Conservation (phyloP, 106 monocot species). For the Agapanthus africanus region DNA sequence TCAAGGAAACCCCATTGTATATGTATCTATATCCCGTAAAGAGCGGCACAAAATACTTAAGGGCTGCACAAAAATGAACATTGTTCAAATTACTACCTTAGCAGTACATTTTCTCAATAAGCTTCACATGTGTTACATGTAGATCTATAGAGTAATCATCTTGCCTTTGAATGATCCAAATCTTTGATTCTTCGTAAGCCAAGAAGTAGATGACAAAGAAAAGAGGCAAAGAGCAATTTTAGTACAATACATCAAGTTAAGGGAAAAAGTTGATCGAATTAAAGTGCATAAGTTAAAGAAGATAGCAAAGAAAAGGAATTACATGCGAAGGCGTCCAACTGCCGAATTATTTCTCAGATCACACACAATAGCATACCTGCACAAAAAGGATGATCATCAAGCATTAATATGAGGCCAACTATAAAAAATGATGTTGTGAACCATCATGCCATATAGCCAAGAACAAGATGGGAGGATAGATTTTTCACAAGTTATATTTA, state of each 20-base stretch:
- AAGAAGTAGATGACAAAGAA: constrained; percentile 4
- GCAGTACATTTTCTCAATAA: not conserved
- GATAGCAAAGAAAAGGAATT: not conserved
- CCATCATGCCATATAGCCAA: no score
- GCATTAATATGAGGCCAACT: no score
- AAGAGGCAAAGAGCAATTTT: not conserved
- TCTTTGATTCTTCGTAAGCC: constrained; percentile 72
- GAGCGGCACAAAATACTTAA: constrained; percentile 84
- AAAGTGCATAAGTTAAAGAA: not conserved
- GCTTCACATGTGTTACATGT: not conserved
- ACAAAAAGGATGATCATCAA: constrained; percentile 8
- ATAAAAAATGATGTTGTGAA: no score
- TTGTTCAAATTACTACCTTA: not conserved
- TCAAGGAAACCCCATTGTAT: constrained; percentile 79
- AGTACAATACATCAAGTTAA: not conserved
- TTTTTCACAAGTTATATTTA: no score
- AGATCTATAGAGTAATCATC: no score
- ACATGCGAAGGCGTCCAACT: constrained; percentile 88
- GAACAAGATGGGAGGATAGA: no score
- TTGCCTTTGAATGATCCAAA: constrained; percentile 72
- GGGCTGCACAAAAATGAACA: no score
- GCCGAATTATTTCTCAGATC: constrained; percentile 68
- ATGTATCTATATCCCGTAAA: constrained; percentile 71
- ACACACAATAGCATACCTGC: constrained; percentile 89
- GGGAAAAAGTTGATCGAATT: no score